Percentiles rank a stretch among this genome's conserved stretches.
phyloP scores from a whole-genome alignment of 805 yeast species.

The Deakozyma indianensis region DNA sequence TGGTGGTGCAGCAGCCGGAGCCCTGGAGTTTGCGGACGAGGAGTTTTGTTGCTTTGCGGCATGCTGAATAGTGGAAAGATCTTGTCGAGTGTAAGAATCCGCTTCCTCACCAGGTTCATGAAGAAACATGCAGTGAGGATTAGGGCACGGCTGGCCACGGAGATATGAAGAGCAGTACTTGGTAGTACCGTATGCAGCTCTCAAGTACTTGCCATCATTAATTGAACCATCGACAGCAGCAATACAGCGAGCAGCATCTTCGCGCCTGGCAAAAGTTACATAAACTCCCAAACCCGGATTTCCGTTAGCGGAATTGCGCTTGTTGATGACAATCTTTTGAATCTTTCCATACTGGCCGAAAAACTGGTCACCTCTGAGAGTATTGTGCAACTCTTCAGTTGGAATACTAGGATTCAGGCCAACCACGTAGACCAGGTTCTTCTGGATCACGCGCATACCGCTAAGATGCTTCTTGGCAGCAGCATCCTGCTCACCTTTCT shows the following conservation, averaged over 20 bases:
- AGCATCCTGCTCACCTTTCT: conserved; percentile 72
- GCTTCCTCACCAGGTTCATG: conserved; percentile 99
- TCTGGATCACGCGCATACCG: conserved; percentile 96
- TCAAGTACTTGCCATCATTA: conserved; percentile 75
- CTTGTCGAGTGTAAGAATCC: conserved; percentile 85
- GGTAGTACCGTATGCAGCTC: conserved; percentile 98
- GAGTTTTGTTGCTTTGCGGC: conserved; percentile 16
- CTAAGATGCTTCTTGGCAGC: conserved; percentile 66
- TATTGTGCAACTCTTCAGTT: conserved; percentile 70
- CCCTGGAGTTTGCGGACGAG: conserved; percentile 4
- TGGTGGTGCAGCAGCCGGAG: conserved; percentile 5
- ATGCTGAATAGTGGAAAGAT: conserved; percentile 54
- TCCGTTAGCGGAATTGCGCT: conserved; percentile 42
- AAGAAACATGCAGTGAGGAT: conserved; percentile 96
- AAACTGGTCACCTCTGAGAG: conserved; percentile 77
- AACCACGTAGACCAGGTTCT: conserved; percentile 89
- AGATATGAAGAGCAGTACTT: conserved; percentile 94
- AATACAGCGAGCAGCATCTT: conserved; percentile 90
- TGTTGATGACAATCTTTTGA: conserved; percentile 83
- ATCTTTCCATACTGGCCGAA: conserved; percentile 98
- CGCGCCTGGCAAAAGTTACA: conserved; percentile 84
- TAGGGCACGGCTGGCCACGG: conserved; percentile 92
- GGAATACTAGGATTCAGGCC: conserved; percentile 82
- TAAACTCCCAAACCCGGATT: conserved; percentile 85
- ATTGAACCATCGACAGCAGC: conserved; percentile 83